Evolutionary conservation across 441 rosid genomes (phyloP).

Genomic region (Heliophila coronopifolia): DNA sequence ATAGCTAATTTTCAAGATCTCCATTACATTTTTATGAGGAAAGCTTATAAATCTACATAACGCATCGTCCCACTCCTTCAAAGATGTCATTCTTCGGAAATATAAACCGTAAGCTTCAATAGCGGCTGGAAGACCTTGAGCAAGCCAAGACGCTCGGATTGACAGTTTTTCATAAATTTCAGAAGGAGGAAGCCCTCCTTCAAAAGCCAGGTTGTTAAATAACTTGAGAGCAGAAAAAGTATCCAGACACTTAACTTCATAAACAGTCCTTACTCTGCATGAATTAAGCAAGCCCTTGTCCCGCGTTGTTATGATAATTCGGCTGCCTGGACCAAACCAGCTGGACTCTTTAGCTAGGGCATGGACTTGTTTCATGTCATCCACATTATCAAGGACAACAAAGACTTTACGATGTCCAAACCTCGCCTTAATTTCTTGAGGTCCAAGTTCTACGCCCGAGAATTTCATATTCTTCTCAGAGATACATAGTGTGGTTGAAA

Average conservation of each 20-base stretch:
- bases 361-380: conserved; percentile 6
- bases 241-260: conserved; percentile 5
- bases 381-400: conserved; percentile 31
- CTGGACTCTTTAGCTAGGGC: not conserved
- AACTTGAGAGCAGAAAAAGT: conserved; percentile 26
- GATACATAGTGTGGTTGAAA: too few species aligned
- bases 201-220: conserved; percentile 32
- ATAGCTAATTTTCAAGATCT: conserved; percentile 24
- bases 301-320: conserved; percentile 26
- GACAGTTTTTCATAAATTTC: not conserved
- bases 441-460: conserved; percentile 8
- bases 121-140: conserved; percentile 31
- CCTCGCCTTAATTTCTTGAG: not conserved
- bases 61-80: conserved; percentile 19
- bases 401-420: conserved; percentile 5
- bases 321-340: conserved; percentile 36
- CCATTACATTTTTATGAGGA: too few species aligned
- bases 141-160: conserved; percentile 6
- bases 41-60: conserved; percentile 5
- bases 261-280: conserved; percentile 1
- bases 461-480: not conserved
- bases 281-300: conserved; percentile 22
- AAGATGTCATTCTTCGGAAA: conserved; percentile 3
- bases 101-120: conserved; percentile 20
- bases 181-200: not conserved